These are phyloP conservation scores for Fusarium clavum DNA, from an alignment of 2,329 filamentous ascomycete genomes.

Conservation along the genomic window DNA sequence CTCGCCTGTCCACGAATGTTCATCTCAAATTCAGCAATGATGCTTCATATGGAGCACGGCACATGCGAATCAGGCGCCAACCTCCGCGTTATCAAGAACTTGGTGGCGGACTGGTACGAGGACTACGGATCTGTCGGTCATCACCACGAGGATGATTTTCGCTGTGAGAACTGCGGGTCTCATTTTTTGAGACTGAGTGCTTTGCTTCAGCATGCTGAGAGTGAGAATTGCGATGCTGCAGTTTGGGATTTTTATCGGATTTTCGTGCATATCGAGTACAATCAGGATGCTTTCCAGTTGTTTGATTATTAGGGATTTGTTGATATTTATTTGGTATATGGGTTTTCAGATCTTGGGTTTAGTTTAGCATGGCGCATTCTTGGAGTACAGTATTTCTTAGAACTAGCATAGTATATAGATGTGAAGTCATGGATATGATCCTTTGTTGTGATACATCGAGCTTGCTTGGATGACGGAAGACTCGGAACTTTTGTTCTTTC, in stretches of 20 bases:
- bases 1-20: slow-evolving; percentile 34
- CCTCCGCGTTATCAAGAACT: neutral
- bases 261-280: neutral
- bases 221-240: slow-evolving; percentile 28
- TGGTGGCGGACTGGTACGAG: slow-evolving; percentile 36
- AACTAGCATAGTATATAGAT: neutral
- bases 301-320: neutral
- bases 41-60: slow-evolving; percentile 44
- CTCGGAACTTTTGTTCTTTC: no score
- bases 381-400: no score
- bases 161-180: slow-evolving; percentile 34
- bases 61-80: slow-evolving; percentile 29
- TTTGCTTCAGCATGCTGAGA: slow-evolving; percentile 44
- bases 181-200: slow-evolving; percentile 27
- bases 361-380: neutral
- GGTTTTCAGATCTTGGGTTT: no score
- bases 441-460: neutral
- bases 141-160: slow-evolving; percentile 16
- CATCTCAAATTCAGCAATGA: slow-evolving; percentile 36
- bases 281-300: neutral
- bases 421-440: neutral
- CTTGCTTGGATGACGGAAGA: no score
- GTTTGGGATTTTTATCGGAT: slow-evolving; percentile 3
- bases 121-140: neutral
- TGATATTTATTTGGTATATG: neutral